Conservation (phyloP, 306 rosid genomes). For the Cicer arietinum region DNA sequence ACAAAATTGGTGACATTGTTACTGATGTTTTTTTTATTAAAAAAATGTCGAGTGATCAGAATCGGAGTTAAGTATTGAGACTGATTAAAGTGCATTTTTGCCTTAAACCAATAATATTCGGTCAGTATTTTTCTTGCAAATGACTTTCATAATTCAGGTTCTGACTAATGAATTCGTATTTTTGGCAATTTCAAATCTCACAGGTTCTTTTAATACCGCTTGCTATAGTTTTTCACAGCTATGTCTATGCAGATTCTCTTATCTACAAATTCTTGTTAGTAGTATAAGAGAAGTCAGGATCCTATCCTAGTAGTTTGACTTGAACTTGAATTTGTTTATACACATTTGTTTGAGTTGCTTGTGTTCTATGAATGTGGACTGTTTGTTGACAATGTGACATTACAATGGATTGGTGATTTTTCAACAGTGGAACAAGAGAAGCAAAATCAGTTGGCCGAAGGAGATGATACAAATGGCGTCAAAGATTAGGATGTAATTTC, state of each 20-base stretch:
- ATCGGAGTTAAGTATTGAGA: neutral
- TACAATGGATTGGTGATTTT: constrained; percentile 15
- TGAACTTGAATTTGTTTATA: constrained; percentile 12
- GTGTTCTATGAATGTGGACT: constrained; percentile 22
- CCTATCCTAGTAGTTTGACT: neutral
- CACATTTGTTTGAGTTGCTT: neutral
- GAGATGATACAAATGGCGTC: constrained; percentile 57
- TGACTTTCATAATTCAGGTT: constrained; percentile 7
- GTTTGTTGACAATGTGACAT: constrained; percentile 15
- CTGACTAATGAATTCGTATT: neutral
- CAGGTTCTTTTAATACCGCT: neutral
- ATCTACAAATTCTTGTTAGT: constrained; percentile 16
- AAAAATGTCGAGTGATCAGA: neutral
- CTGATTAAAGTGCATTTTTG: constrained; percentile 3
- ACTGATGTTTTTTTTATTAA: neutral
- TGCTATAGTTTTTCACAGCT: neutral
- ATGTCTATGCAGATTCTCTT: constrained; percentile 2
- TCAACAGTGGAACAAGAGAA: constrained; percentile 83
- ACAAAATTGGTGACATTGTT: neutral
- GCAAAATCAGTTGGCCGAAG: constrained; percentile 68
- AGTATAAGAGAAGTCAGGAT: neutral
- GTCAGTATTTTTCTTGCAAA: neutral
- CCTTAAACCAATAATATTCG: neutral
- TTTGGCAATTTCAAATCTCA: constrained; percentile 9
- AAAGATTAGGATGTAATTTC: constrained; percentile 41